Conservation (phyloP, 805 yeast genomes). For the Metschnikowia aberdeeniae region DNA sequence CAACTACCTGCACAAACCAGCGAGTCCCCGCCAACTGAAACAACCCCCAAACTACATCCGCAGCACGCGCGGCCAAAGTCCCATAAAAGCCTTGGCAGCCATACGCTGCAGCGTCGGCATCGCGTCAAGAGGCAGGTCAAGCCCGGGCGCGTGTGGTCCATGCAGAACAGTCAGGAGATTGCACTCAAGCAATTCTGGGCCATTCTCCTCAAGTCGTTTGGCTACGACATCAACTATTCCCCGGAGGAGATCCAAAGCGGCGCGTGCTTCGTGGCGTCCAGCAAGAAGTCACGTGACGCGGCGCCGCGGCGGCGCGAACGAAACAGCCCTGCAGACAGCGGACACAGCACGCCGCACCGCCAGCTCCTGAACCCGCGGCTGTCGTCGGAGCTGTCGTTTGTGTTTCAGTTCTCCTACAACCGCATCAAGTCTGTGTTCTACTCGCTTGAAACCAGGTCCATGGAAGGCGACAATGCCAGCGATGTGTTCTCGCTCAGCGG, state of each 20-base stretch:
- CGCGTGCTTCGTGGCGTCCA: slow-evolving; percentile 1
- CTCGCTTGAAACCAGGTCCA: slow-evolving; percentile 9
- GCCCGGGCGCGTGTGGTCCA: slow-evolving; percentile 10
- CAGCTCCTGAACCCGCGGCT: neutral
- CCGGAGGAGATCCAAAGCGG: slow-evolving; percentile 2
- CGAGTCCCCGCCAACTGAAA: neutral
- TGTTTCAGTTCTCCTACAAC: slow-evolving; percentile 4
- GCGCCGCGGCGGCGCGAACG: neutral
- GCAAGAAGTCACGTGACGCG: neutral
- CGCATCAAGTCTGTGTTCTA: slow-evolving; percentile 7
- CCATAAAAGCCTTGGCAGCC: neutral
- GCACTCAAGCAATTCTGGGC: slow-evolving; percentile 16
- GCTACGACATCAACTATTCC: slow-evolving; percentile 9
- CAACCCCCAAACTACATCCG: neutral
- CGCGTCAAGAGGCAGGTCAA: neutral
- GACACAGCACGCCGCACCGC: neutral
- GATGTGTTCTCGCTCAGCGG: slow-evolving; percentile 8
- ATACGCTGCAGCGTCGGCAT: neutral
- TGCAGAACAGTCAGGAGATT: slow-evolving; percentile 10
- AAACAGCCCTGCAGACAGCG: neutral
- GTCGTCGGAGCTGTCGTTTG: slow-evolving; percentile 5
- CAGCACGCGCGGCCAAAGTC: neutral
- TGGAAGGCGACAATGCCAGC: neutral
- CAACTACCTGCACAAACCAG: too few species aligned
- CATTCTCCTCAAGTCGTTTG: slow-evolving; percentile 11